phyloP scores from a whole-genome alignment of 768 basidiomycete genomes.

The Macrolepiota albuminosa region DNA sequence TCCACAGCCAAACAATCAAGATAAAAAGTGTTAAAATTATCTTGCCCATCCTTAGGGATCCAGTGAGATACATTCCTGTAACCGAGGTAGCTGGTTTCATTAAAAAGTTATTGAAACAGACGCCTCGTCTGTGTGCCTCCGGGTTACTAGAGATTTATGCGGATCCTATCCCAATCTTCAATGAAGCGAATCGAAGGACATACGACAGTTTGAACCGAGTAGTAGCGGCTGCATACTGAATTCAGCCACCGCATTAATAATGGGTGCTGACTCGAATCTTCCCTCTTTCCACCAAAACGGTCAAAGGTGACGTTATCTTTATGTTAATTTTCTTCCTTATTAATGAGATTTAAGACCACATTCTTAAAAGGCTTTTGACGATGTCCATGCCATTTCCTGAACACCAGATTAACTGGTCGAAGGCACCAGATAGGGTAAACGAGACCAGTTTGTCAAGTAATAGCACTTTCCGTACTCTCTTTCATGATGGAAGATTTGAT shows the following conservation, averaged over 20 bases:
- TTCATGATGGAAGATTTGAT: background rate
- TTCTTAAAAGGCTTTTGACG: background rate
- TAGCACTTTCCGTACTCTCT: background rate
- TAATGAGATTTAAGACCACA: background rate
- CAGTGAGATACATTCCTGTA: background rate
- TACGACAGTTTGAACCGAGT: background rate
- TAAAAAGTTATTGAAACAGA: background rate
- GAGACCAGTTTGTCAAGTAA: background rate
- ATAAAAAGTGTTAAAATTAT: background rate
- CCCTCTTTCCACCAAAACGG: background rate
- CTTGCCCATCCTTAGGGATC: background rate
- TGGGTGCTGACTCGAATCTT: background rate
- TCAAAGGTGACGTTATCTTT: background rate
- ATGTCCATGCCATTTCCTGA: background rate
- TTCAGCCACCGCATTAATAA: background rate
- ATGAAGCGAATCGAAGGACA: background rate
- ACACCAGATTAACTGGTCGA: background rate
- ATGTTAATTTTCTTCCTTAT: background rate
- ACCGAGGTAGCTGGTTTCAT: background rate
- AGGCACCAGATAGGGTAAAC: background rate
- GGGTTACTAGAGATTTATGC: background rate
- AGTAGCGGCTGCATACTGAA: background rate
- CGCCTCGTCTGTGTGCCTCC: background rate
- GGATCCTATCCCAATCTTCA: background rate
- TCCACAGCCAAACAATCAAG: background rate